Percentiles rank a stretch among this genome's conserved stretches.
These are phyloP conservation scores for Albatrellus sp. DNA, from an alignment of 1,284 basidiomycete species.

Conservation along the genomic window DNA sequence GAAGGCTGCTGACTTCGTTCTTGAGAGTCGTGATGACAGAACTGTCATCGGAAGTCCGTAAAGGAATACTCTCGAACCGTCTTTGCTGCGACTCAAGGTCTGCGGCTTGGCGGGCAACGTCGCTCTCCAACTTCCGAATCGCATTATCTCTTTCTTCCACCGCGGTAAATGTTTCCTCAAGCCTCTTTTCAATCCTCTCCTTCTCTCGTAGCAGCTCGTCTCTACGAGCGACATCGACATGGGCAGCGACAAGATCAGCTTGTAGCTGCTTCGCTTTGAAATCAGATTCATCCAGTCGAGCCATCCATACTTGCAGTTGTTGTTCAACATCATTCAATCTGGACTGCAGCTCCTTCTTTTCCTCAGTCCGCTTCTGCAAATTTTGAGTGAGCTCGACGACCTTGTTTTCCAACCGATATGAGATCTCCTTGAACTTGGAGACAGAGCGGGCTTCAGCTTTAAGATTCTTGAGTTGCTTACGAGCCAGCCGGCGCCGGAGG, in stretches of 20 bases:
- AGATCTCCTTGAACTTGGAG: slow-evolving; percentile 98
- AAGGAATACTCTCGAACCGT: slow-evolving; percentile 44
- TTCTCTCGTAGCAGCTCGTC: slow-evolving; percentile 74
- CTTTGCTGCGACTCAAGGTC: slow-evolving; percentile 78
- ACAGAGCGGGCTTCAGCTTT: slow-evolving; percentile 92
- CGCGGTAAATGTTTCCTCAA: slow-evolving; percentile 69
- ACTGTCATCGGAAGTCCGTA: slow-evolving; percentile 65
- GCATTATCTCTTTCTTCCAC: slow-evolving; percentile 77
- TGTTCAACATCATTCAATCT: slow-evolving; percentile 74
- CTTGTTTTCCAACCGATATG: slow-evolving; percentile 97
- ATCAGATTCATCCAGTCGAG: slow-evolving; percentile 86
- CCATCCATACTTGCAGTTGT: slow-evolving; percentile 77
- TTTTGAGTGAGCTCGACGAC: slow-evolving; percentile 97
- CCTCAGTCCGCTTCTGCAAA: slow-evolving; percentile 84
- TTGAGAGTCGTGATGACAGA: slow-evolving; percentile 83
- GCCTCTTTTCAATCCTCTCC: slow-evolving; percentile 67
- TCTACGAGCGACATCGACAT: slow-evolving; percentile 63
- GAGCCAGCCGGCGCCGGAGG: slow-evolving; percentile 80
- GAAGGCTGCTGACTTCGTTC: slow-evolving; percentile 81
- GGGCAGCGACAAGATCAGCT: slow-evolving; percentile 57
- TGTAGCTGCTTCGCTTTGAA: slow-evolving; percentile 66
- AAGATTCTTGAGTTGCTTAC: slow-evolving; percentile 74
- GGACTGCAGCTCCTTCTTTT: slow-evolving; percentile 80
- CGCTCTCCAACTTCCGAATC: slow-evolving; percentile 72
- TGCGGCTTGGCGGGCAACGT: slow-evolving; percentile 60